Evolutionary conservation across 441 rosid species (phyloP).

Genomic region (Gossypium davidsonii): DNA sequence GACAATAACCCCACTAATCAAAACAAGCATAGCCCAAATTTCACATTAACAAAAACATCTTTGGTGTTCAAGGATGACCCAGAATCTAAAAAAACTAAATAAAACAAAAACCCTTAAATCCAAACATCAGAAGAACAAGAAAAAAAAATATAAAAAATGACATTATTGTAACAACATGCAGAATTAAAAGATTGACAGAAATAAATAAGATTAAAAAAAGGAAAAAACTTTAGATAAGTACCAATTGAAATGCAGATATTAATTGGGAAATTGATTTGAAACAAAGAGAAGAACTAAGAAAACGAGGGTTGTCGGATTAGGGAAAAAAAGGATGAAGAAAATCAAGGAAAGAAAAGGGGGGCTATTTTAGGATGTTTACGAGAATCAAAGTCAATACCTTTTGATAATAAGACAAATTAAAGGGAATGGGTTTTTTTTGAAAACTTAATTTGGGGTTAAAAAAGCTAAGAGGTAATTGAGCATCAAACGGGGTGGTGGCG

Average conservation of each 20-base stretch:
- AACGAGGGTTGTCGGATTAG: slow-evolving; percentile 4
- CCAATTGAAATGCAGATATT: background rate
- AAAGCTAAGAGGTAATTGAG: accelerated
- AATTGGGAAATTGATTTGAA: background rate
- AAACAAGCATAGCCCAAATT: background rate
- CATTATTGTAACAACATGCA: background rate
- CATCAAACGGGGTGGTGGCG: slow-evolving; percentile 40
- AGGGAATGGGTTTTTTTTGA: too few species aligned
- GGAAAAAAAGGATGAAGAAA: background rate
- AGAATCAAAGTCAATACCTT: background rate
- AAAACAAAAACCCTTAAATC: background rate
- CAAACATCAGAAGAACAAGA: background rate
- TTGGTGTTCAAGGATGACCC: background rate
- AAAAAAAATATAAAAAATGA: background rate
- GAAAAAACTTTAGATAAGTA: background rate
- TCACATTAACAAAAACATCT: background rate
- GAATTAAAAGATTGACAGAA: background rate
- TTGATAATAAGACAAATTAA: background rate
- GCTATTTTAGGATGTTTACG: slow-evolving; percentile 8
- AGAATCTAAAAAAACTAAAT: background rate
- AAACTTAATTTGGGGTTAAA: too few species aligned
- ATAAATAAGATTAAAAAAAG: background rate
- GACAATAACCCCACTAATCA: background rate
- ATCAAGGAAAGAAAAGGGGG: background rate
- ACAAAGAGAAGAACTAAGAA: background rate